Conservation (phyloP, 1,284 basidiomycete species). For the Butyriboletus appendiculatus region DNA sequence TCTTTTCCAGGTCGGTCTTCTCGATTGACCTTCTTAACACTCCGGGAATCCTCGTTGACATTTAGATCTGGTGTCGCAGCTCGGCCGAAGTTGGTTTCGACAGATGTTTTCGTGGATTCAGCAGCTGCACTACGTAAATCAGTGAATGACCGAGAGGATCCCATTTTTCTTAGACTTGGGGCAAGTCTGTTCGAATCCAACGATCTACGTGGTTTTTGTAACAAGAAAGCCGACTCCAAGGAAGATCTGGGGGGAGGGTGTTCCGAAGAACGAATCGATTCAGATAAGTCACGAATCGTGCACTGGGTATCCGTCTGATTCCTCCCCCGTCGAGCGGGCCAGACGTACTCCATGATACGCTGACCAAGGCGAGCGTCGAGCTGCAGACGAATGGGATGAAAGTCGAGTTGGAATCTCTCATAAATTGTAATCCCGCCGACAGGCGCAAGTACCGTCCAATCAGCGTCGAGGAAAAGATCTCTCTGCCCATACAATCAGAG, state of each 20-base stretch:
- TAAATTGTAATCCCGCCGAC: conserved; percentile 95
- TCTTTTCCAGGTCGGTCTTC: conserved; percentile 34
- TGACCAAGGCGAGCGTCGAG: conserved; percentile 83
- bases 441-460: conserved; percentile 83
- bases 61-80: conserved; percentile 21
- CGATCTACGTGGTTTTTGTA: conserved; percentile 35
- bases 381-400: conserved; percentile 89
- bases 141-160: conserved; percentile 67
- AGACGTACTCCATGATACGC: conserved; percentile 90
- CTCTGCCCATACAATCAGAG: conserved; percentile 41
- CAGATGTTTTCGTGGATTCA: conserved; percentile 35
- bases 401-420: conserved; percentile 77
- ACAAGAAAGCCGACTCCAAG: conserved; percentile 45
- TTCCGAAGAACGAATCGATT: conserved; percentile 20
- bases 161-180: conserved; percentile 50
- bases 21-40: conserved; percentile 21
- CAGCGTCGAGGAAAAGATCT: conserved; percentile 67
- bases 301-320: conserved; percentile 23
- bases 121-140: conserved; percentile 56
- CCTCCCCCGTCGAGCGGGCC: conserved; percentile 61
- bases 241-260: conserved; percentile 35
- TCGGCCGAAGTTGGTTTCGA: conserved; percentile 21
- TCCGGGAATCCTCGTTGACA: conserved; percentile 27
- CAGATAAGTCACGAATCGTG: conserved; percentile 20
- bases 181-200: conserved; percentile 30